Evolutionary conservation across 1,139 yeast genomes (phyloP).

Genomic region (Pneumocystis canis): DNA sequence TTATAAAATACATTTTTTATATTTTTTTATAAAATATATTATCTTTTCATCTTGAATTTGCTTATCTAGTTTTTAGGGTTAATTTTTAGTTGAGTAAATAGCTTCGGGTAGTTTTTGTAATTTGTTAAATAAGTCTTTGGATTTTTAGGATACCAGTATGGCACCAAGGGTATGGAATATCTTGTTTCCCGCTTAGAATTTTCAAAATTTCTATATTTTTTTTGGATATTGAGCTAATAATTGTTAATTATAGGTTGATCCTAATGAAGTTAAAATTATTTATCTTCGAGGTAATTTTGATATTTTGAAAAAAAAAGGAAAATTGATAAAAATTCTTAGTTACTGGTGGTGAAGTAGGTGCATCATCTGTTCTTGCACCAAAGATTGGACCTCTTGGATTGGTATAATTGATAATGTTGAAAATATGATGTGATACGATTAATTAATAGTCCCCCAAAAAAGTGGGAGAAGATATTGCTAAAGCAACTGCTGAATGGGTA

Average conservation of each 20-base stretch:
- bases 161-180: constrained; percentile 1
- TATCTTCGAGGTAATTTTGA: constrained; percentile 48
- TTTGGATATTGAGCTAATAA: neutral
- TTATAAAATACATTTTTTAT: neutral
- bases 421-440: neutral
- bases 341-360: constrained; percentile 99
- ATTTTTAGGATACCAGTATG: neutral
- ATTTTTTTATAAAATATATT: neutral
- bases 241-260: constrained; percentile 69
- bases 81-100: neutral
- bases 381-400: constrained; percentile 99
- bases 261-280: constrained; percentile 94
- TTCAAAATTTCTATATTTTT: neutral
- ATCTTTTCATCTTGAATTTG: neutral
- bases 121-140: neutral
- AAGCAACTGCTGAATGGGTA: constrained; percentile 81
- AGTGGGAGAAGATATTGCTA: constrained; percentile 99
- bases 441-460: neutral
- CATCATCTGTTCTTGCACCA: constrained; percentile 98
- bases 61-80: constrained; percentile 1
- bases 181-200: neutral
- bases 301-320: neutral
- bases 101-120: no score
- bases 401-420: constrained; percentile 80
- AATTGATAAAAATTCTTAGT: constrained; percentile 33